Percentiles rank a stretch among this genome's conserved stretches.
Evolutionary conservation across 441 rosid genomes (phyloP).

Genomic region (Macaranga tanarius): DNA sequence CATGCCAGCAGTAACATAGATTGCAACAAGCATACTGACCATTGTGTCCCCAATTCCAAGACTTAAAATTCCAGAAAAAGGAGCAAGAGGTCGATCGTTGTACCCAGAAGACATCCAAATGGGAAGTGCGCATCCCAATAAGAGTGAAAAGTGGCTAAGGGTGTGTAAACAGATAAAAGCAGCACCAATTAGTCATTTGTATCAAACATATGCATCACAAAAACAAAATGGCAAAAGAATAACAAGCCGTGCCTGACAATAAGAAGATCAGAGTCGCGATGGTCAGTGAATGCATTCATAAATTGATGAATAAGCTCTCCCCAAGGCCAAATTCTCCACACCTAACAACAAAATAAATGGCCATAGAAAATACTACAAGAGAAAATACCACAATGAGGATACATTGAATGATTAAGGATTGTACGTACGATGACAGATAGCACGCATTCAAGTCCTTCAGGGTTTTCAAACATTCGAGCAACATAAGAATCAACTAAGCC

Average conservation of each 20-base stretch:
- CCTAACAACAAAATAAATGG: constrained; percentile 43
- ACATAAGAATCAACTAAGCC: background rate
- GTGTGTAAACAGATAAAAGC: constrained; percentile 14
- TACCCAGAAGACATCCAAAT: constrained; percentile 96
- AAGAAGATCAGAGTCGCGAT: constrained; percentile 92
- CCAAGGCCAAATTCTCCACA: constrained; percentile 90
- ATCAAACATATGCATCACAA: constrained; percentile 9
- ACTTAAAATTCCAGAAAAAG: constrained; percentile 98
- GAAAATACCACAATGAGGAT: background rate
- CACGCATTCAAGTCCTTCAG: too few relatives aligned
- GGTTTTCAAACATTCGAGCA: background rate
- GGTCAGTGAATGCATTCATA: constrained; percentile 97
- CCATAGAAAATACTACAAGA: constrained; percentile 14
- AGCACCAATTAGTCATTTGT: constrained; percentile 6
- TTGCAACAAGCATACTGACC: constrained; percentile 47
- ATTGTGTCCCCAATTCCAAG: constrained; percentile 98
- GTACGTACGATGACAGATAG: too few relatives aligned
- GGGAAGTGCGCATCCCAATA: constrained; percentile 96
- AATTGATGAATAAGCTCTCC: constrained; percentile 77
- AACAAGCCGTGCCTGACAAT: constrained; percentile 65
- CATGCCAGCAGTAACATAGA: background rate
- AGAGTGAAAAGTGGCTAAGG: constrained; percentile 87
- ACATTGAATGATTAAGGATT: background rate
- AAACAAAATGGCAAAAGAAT: constrained; percentile 14
- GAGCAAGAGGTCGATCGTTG: constrained; percentile 93